phyloP scores from a whole-genome alignment of 2,329 filamentous ascomycete genomes.

The Fusarium tupiense region DNA sequence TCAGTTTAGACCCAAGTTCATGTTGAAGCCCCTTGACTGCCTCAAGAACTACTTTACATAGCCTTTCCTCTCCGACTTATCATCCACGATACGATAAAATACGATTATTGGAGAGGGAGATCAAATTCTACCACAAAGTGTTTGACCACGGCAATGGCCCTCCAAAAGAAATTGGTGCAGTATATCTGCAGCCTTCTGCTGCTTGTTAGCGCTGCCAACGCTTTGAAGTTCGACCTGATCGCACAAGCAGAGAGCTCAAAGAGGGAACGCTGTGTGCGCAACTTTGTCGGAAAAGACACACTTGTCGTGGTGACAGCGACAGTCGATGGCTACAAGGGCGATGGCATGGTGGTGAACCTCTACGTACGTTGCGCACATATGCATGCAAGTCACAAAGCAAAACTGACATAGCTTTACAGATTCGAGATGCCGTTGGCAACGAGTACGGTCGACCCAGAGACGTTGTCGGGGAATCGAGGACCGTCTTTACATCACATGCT shows the following conservation, averaged over 20 bases:
- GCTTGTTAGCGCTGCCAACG: slow-evolving; percentile 64
- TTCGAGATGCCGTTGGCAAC: slow-evolving; percentile 94
- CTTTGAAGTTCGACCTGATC: slow-evolving; percentile 93
- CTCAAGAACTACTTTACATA: slow-evolving; percentile 37
- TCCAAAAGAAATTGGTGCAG: slow-evolving; percentile 63
- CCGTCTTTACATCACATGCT: slow-evolving; percentile 91
- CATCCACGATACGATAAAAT: slow-evolving; percentile 15
- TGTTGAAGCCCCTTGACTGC: slow-evolving; percentile 29
- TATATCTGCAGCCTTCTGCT: slow-evolving; percentile 67
- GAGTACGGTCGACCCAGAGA: slow-evolving; percentile 94
- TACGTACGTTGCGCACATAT: slow-evolving; percentile 68
- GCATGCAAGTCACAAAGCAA: not conserved
- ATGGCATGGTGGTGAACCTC: slow-evolving; percentile 94
- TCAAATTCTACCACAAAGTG: not conserved
- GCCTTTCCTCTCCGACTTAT: slow-evolving; percentile 33
- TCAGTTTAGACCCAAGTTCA: slow-evolving; percentile 39
- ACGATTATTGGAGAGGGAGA: slow-evolving; percentile 18
- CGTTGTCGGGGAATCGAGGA: slow-evolving; percentile 88
- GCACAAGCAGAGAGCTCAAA: slow-evolving; percentile 69
- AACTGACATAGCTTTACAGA: slow-evolving; percentile 62
- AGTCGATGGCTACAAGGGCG: slow-evolving; percentile 84
- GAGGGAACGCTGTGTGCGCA: slow-evolving; percentile 90
- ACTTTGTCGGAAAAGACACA: slow-evolving; percentile 92
- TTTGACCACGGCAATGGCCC: slow-evolving; percentile 54
- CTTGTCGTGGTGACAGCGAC: slow-evolving; percentile 95